Evolutionary conservation across 495 filamentous ascomycete genomes (phyloP).

Genomic region (Jackrogersella multiformis): DNA sequence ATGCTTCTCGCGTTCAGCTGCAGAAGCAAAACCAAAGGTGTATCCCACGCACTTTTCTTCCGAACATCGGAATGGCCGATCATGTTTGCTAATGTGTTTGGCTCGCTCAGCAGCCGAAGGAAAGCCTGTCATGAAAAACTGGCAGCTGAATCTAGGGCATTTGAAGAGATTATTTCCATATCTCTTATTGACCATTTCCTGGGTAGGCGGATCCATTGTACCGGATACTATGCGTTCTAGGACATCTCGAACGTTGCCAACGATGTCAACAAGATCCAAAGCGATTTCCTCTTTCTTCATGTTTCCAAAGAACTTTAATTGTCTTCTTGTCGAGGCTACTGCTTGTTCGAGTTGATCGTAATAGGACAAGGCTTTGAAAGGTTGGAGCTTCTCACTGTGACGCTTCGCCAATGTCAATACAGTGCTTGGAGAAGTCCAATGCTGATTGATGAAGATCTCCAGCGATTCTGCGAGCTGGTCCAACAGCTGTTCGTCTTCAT

Average conservation of each 20-base stretch:
- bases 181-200: slow-evolving; percentile 34
- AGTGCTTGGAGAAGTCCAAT: not conserved
- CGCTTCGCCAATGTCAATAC: not conserved
- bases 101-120: slow-evolving; percentile 37
- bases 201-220: too few relatives aligned
- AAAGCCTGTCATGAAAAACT: slow-evolving; percentile 54
- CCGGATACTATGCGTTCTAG: not conserved
- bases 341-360: not conserved
- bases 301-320: not conserved
- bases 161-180: slow-evolving; percentile 54
- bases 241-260: not conserved
- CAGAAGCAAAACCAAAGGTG: not conserved
- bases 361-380: not conserved
- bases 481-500: not conserved
- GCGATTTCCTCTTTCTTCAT: not conserved
- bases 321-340: not conserved
- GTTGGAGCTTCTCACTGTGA: not conserved
- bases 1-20: not conserved
- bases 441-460: not conserved
- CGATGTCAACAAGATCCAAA: not conserved
- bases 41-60: not conserved
- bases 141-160: slow-evolving; percentile 53
- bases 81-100: slow-evolving; percentile 49
- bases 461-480: not conserved
- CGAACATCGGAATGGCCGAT: slow-evolving; percentile 44